Conservation (phyloP, 352 stramenopile species). For the Pythium monospermum region DNA sequence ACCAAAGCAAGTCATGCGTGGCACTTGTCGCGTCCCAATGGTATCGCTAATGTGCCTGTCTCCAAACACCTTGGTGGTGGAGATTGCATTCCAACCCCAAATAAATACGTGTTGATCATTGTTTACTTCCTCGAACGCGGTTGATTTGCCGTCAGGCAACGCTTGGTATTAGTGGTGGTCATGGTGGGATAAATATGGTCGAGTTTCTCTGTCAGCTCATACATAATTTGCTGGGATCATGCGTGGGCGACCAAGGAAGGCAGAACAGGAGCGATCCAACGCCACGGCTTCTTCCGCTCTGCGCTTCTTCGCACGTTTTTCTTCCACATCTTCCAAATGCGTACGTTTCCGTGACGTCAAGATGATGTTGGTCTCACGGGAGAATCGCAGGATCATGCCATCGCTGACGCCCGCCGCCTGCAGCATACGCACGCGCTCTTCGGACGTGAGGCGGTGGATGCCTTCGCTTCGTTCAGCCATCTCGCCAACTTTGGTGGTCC, state of each 20-base stretch:
- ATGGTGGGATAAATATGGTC: constrained; percentile 19
- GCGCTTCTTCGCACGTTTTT: constrained; percentile 36
- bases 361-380: constrained; percentile 60
- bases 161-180: no score
- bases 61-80: no score
- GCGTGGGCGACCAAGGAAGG: constrained; percentile 28
- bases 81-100: no score
- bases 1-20: no score
- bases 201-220: constrained; percentile 13
- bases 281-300: constrained; percentile 17
- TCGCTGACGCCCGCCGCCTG: constrained; percentile 46
- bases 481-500: constrained; percentile 56
- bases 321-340: constrained; percentile 35
- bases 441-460: constrained; percentile 45
- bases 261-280: constrained; percentile 26
- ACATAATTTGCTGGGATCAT: constrained; percentile 51
- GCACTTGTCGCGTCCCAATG: no score
- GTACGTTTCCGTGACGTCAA: constrained; percentile 46
- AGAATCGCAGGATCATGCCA: constrained; percentile 64
- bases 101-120: no score
- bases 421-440: constrained; percentile 47
- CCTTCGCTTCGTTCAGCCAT: constrained; percentile 60
- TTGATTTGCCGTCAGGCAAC: no score
- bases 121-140: no score
- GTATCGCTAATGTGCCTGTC: no score